Percentiles rank a stretch among this genome's conserved stretches.
These are phyloP conservation scores for Sphagnum tenellum DNA, from an alignment of 225 moss, liverwort and hornwort species.

Conservation along the genomic window DNA sequence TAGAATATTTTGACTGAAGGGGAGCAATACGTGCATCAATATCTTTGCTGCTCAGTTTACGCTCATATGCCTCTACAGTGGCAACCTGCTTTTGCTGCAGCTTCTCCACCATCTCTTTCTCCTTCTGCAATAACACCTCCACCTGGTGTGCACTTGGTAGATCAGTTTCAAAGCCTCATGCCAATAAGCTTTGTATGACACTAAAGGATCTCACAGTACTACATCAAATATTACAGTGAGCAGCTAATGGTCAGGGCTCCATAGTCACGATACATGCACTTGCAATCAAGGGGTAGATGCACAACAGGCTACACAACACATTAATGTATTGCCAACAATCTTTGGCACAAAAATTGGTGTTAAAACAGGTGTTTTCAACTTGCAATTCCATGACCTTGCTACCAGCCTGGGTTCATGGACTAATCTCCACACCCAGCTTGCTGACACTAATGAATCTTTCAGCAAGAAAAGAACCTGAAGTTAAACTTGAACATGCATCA, in stretches of 20 bases:
- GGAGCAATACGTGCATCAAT: slow-evolving; percentile 77
- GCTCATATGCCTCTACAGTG: slow-evolving; percentile 82
- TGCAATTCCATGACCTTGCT: no score
- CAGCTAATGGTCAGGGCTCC: not conserved
- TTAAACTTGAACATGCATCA: not conserved
- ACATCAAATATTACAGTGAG: no score
- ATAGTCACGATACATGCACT: not conserved
- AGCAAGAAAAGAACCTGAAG: not conserved
- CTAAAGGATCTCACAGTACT: no score
- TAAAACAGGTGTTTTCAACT: no score
- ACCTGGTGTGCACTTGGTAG: slow-evolving; percentile 17
- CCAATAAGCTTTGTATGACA: no score
- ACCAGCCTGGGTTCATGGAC: no score
- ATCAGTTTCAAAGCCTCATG: not conserved
- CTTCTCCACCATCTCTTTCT: slow-evolving; percentile 93
- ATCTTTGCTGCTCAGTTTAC: slow-evolving; percentile 76
- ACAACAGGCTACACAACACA: not conserved
- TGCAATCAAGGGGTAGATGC: not conserved
- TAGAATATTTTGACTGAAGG: slow-evolving; percentile 64
- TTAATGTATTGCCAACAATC: not conserved
- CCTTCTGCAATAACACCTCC: slow-evolving; percentile 68
- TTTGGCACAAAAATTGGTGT: no score
- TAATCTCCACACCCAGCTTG: not conserved
- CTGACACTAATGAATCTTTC: not conserved
- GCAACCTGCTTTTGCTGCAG: slow-evolving; percentile 81